phyloP scores from a whole-genome alignment of 495 filamentous ascomycete genomes.

The Penicillium coffeae region DNA sequence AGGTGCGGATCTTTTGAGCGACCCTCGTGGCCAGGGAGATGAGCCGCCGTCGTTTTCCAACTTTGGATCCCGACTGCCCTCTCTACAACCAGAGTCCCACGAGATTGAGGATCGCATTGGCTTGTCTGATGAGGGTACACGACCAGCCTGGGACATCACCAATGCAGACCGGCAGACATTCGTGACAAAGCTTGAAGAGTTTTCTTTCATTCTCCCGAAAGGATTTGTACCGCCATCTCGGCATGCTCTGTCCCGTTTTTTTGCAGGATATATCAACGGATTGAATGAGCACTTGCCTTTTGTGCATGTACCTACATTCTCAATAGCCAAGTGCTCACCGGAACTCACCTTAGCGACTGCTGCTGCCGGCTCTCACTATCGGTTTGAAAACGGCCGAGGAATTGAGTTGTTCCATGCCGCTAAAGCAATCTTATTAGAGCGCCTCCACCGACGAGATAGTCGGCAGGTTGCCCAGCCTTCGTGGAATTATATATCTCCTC shows the following conservation, averaged over 20 bases:
- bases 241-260: conserved; percentile 44
- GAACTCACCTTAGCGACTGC: conserved; percentile 47
- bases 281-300: conserved; percentile 49
- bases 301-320: conserved; percentile 47
- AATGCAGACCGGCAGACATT: conserved; percentile 60
- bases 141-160: conserved; percentile 63
- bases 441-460: conserved; percentile 43
- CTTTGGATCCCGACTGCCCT: conserved; percentile 66
- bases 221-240: conserved; percentile 58
- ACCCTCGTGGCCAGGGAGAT: conserved; percentile 34
- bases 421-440: conserved; percentile 45
- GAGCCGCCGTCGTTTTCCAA: conserved; percentile 54
- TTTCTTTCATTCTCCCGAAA: conserved; percentile 60
- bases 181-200: conserved; percentile 60
- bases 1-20: conserved; percentile 36
- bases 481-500: conserved; percentile 44
- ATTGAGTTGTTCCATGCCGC: conserved; percentile 68
- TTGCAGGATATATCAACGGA: conserved; percentile 48
- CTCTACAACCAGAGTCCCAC: conserved; percentile 60
- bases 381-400: conserved; percentile 63
- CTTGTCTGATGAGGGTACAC: conserved; percentile 40
- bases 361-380: conserved; percentile 49
- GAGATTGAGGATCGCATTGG: conserved; percentile 52
- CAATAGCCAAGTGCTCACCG: conserved; percentile 39
- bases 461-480: conserved; percentile 41